A percentile compares a stretch with the other conserved stretches of the same genome.
phyloP scores from a whole-genome alignment of 306 rosid species.

The Cercis canadensis region DNA sequence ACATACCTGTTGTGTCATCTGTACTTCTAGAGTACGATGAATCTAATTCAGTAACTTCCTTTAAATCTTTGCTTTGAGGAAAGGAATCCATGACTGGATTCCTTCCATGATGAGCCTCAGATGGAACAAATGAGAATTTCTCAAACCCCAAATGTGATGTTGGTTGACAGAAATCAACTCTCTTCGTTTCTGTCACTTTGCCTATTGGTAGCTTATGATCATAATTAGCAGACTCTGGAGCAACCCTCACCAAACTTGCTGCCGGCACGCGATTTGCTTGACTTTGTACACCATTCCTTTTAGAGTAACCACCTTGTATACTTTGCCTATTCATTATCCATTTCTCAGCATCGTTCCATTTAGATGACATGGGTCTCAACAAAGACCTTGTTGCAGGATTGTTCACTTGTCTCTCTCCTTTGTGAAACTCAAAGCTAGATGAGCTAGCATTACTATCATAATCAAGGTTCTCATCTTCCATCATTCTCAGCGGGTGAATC shows the following conservation, averaged over 20 bases:
- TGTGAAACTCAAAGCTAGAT: constrained; percentile 95
- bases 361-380: constrained; percentile 81
- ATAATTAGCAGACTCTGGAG: constrained; percentile 67
- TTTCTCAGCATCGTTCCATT: constrained; percentile 98
- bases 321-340: constrained; percentile 87
- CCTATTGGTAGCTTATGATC: constrained; percentile 56
- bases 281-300: constrained; percentile 60
- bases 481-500: constrained; percentile 60
- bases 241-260: constrained; percentile 71
- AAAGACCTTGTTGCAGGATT: constrained; percentile 61
- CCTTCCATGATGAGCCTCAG: constrained; percentile 52
- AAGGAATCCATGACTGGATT: constrained; percentile 49
- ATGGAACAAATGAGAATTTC: constrained; percentile 73
- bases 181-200: constrained; percentile 65
- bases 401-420: constrained; percentile 74
- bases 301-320: constrained; percentile 47
- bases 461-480: constrained; percentile 87
- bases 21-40: constrained; percentile 42
- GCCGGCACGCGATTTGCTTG: constrained; percentile 62
- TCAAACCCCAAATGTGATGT: constrained; percentile 62
- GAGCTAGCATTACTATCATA: constrained; percentile 98
- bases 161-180: constrained; percentile 78
- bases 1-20: constrained; percentile 66
- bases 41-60: constrained; percentile 51
- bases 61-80: constrained; percentile 67